These are phyloP conservation scores for Otatea glauca DNA, from an alignment of 176 grass and related monocot species.

Conservation along the genomic window DNA sequence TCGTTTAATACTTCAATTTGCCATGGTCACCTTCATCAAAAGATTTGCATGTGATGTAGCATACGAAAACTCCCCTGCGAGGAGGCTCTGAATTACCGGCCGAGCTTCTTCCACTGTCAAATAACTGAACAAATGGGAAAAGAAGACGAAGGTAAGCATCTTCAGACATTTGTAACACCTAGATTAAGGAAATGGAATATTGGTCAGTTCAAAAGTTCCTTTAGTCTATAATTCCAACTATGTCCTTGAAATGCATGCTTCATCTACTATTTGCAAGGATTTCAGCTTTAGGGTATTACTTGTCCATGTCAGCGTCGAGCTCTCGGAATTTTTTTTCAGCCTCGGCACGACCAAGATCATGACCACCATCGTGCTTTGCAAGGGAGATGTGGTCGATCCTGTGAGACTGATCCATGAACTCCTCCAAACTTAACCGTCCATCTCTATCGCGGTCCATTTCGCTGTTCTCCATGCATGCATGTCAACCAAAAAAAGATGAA, in stretches of 20 bases:
- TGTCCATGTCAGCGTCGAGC: conserved; percentile 50
- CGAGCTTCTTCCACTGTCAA: conserved; percentile 52
- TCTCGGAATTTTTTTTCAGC: conserved; percentile 41
- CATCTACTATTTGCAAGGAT: no score
- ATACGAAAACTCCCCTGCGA: conserved; percentile 47
- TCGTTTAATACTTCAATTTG: neutral
- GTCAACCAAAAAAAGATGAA: no score
- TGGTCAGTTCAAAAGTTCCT: no score
- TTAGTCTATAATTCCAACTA: no score
- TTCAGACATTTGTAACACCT: no score
- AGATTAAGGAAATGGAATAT: no score
- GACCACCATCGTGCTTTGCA: no score
- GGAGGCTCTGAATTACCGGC: conserved; percentile 41
- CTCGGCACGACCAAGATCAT: neutral
- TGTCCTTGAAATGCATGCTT: no score
- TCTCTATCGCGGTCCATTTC: conserved; percentile 48
- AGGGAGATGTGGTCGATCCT: conserved; percentile 3
- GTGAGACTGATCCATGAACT: conserved; percentile 33
- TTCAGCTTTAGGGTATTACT: conserved; percentile 8
- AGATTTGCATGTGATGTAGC: conserved; percentile 33
- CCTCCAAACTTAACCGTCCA: conserved; percentile 39
- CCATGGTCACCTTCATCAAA: conserved; percentile 43
- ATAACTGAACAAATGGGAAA: conserved; percentile 19
- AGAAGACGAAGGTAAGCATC: neutral
- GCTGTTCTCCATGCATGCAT: conserved; percentile 14